These are phyloP conservation scores for Phytophthora pistaciae DNA, from an alignment of 352 stramenopile species.

Conservation along the genomic window DNA sequence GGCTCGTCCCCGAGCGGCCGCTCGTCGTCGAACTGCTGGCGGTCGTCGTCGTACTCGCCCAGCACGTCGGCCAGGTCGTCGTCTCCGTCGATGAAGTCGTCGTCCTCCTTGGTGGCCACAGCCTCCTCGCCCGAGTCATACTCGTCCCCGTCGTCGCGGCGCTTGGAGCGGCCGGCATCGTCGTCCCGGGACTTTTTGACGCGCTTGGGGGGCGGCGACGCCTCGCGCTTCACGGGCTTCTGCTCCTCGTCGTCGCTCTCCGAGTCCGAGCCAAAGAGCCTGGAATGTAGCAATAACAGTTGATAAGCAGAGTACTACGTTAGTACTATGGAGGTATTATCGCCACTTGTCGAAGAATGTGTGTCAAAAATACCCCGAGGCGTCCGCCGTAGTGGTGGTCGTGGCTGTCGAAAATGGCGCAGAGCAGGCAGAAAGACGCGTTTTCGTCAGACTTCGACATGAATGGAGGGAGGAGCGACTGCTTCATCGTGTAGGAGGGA, in stretches of 20 bases:
- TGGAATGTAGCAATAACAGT: slow-evolving; percentile 23
- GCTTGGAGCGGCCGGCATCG: slow-evolving; percentile 23
- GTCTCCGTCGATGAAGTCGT: slow-evolving; percentile 90
- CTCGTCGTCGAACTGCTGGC: slow-evolving; percentile 85
- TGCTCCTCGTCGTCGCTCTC: slow-evolving; percentile 83
- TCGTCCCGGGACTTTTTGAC: slow-evolving; percentile 47
- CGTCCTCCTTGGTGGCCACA: slow-evolving; percentile 78
- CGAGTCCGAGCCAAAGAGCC: slow-evolving; percentile 89
- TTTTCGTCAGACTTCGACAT: slow-evolving; percentile 1
- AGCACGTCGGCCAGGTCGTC: slow-evolving; percentile 87
- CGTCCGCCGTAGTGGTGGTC: slow-evolving; percentile 63
- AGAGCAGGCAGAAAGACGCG: slow-evolving; percentile 3
- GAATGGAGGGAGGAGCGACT: background rate
- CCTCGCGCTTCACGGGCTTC: slow-evolving; percentile 52
- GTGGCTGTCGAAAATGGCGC: slow-evolving; percentile 35
- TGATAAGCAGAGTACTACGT: background rate
- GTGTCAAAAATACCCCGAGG: slow-evolving; percentile 58
- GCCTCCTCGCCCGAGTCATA: slow-evolving; percentile 89
- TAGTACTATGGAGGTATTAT: background rate
- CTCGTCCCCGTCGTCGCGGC: slow-evolving; percentile 57
- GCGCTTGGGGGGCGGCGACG: slow-evolving; percentile 57
- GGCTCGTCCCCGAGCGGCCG: slow-evolving; percentile 60
- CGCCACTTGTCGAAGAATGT: background rate
- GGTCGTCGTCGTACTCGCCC: slow-evolving; percentile 82
- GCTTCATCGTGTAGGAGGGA: background rate